These are phyloP conservation scores for Gynandropsis gynandra DNA, from an alignment of 345 rosid genomes.

Conservation along the genomic window DNA sequence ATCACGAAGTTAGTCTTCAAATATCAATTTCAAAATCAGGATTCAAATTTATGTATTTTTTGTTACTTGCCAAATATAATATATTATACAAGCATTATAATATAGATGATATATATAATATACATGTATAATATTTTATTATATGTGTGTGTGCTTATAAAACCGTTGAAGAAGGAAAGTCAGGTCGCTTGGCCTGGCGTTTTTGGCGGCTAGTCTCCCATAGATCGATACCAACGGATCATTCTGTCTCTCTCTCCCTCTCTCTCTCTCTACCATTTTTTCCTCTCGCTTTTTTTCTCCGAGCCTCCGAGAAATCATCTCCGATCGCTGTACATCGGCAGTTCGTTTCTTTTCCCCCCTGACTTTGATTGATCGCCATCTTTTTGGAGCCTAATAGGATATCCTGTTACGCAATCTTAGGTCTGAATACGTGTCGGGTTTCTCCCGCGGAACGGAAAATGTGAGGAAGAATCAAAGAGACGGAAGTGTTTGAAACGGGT, in stretches of 20 bases:
- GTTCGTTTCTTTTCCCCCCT: not conserved
- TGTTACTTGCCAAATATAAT: too few species aligned
- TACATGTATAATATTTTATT: too few species aligned
- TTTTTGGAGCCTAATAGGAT: constrained; percentile 10
- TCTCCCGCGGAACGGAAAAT: not conserved
- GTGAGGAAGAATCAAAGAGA: constrained; percentile 8
- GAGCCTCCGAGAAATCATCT: constrained; percentile 14
- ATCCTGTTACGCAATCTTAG: too few species aligned
- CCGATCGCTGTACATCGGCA: too few species aligned
- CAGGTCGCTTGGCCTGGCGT: constrained; percentile 31
- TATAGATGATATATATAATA: too few species aligned
- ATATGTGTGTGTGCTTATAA: too few species aligned
- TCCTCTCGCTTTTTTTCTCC: constrained; percentile 11
- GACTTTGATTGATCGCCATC: not conserved
- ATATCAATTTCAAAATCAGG: too few species aligned
- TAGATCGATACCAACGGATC: constrained; percentile 27
- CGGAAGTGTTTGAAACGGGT: not conserved
- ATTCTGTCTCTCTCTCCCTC: constrained; percentile 2
- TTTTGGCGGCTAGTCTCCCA: constrained; percentile 34
- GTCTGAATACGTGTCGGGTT: constrained; percentile 1
- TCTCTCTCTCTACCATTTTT: constrained; percentile 16
- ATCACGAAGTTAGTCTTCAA: too few species aligned
- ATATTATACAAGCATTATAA: too few species aligned
- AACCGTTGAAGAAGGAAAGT: constrained; percentile 8
- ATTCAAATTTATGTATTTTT: too few species aligned